These are phyloP conservation scores for Dactylis glomerata DNA, from an alignment of 176 grass and related monocot species.

Conservation along the genomic window DNA sequence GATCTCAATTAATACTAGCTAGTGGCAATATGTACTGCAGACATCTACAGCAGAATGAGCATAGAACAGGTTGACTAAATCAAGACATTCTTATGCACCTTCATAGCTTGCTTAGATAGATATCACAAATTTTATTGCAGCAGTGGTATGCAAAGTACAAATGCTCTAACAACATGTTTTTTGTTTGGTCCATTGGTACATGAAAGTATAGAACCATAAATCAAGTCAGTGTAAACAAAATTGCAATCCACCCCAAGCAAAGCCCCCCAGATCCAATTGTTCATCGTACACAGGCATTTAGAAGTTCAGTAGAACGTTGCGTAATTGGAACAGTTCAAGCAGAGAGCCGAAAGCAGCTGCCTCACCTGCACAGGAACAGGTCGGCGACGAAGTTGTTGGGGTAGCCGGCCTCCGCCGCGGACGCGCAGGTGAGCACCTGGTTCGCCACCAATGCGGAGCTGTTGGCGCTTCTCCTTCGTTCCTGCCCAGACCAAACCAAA, in stretches of 20 bases:
- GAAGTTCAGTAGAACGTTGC: neutral
- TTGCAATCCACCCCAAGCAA: neutral
- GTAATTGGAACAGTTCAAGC: neutral
- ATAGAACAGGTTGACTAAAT: too few relatives aligned
- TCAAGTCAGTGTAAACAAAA: neutral
- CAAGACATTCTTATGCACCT: too few relatives aligned
- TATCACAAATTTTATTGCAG: too few relatives aligned
- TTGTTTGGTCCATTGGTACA: neutral
- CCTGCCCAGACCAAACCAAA: conserved; percentile 36
- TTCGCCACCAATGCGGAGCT: conserved; percentile 91
- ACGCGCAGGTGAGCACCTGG: conserved; percentile 82
- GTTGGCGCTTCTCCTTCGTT: conserved; percentile 70
- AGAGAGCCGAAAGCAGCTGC: neutral
- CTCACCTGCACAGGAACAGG: conserved; percentile 87
- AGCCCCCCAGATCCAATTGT: neutral
- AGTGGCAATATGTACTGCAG: too few relatives aligned
- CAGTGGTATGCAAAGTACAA: neutral
- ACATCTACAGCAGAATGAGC: too few relatives aligned
- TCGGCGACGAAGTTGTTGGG: conserved; percentile 96
- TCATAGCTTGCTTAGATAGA: too few relatives aligned
- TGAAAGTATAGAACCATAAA: neutral
- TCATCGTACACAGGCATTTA: neutral
- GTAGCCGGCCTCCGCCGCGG: conserved; percentile 55
- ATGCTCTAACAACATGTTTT: neutral
- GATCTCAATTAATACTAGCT: too few relatives aligned